Evolutionary conservation across 768 basidiomycete species (phyloP).

Genomic region (Paxillus ammoniavirescens): DNA sequence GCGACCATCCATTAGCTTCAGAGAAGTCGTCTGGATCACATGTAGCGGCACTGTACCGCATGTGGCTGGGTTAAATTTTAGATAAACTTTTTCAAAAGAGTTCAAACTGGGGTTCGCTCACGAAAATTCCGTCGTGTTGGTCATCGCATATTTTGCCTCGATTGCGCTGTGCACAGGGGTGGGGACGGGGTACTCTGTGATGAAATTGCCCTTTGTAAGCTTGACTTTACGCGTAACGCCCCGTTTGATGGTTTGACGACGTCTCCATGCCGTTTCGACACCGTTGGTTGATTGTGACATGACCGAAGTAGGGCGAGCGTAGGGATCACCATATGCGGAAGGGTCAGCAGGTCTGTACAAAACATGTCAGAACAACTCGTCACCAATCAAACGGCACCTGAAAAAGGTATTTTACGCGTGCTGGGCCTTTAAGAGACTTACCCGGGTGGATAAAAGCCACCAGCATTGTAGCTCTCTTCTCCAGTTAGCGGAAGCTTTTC

Average conservation of each 20-base stretch:
- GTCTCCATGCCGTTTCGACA: slow-evolving; percentile 60
- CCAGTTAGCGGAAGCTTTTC: slow-evolving; percentile 77
- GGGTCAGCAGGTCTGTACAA: slow-evolving; percentile 50
- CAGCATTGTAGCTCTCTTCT: slow-evolving; percentile 52
- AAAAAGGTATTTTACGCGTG: background rate
- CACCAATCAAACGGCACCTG: background rate
- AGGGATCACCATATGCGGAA: slow-evolving; percentile 65
- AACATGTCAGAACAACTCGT: slow-evolving; percentile 4
- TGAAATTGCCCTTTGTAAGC: slow-evolving; percentile 90
- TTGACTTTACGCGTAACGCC: slow-evolving; percentile 94
- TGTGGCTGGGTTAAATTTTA: slow-evolving; percentile 48
- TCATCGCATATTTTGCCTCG: slow-evolving; percentile 71
- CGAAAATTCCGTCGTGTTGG: slow-evolving; percentile 88
- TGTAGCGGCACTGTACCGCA: slow-evolving; percentile 93
- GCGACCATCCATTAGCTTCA: slow-evolving; percentile 76
- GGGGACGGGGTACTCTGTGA: slow-evolving; percentile 86
- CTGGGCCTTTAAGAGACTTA: slow-evolving; percentile 35
- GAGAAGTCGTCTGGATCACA: slow-evolving; percentile 89
- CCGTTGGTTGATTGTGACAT: slow-evolving; percentile 53
- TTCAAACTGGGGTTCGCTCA: slow-evolving; percentile 38
- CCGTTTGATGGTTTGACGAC: slow-evolving; percentile 89
- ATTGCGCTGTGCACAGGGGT: slow-evolving; percentile 80
- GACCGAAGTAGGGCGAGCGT: slow-evolving; percentile 50
- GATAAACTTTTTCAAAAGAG: background rate
- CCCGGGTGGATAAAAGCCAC: slow-evolving; percentile 72